Evolutionary conservation across 2,329 filamentous ascomycete genomes (phyloP).

Genomic region (Exserohilum rostratum): DNA sequence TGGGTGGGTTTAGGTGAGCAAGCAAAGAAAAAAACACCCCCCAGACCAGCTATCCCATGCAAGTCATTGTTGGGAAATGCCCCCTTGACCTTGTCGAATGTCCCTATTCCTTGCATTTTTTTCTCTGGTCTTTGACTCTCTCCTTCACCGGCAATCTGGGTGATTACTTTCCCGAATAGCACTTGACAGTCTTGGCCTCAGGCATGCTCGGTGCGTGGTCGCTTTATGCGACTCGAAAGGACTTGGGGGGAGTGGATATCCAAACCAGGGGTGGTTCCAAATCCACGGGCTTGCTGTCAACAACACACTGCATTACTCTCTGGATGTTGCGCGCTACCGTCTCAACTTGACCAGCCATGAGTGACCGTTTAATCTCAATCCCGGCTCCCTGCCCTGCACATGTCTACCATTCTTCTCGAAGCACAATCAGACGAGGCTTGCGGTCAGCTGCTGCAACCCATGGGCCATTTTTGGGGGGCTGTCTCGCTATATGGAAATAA

Average conservation of each 20-base stretch:
- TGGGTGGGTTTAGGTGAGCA: background rate
- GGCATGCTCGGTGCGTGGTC: no score
- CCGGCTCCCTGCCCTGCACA: background rate
- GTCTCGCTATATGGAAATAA: conserved; percentile 5
- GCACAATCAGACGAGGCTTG: conserved; percentile 20
- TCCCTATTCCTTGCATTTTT: no score
- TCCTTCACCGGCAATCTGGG: no score
- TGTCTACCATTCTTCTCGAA: conserved; percentile 19
- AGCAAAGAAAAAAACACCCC: background rate
- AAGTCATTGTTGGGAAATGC: conserved; percentile 8
- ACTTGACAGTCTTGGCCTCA: background rate
- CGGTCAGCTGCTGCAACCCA: conserved; percentile 7
- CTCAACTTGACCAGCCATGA: conserved; percentile 23
- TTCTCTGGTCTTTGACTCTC: no score
- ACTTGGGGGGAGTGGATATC: no score
- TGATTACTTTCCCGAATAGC: no score
- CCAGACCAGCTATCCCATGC: conserved; percentile 14
- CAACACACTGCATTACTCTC: background rate
- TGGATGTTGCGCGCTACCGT: conserved; percentile 25
- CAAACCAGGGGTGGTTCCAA: no score
- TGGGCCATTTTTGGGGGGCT: background rate
- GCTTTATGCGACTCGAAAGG: no score
- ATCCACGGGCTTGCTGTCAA: no score
- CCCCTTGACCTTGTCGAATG: background rate
- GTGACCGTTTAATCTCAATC: conserved; percentile 9